Evolutionary conservation across 208 protist species (phyloP), one percentile per base, ranked within the genome.

Genomic region (Paratrypanosoma confusum): DNA sequence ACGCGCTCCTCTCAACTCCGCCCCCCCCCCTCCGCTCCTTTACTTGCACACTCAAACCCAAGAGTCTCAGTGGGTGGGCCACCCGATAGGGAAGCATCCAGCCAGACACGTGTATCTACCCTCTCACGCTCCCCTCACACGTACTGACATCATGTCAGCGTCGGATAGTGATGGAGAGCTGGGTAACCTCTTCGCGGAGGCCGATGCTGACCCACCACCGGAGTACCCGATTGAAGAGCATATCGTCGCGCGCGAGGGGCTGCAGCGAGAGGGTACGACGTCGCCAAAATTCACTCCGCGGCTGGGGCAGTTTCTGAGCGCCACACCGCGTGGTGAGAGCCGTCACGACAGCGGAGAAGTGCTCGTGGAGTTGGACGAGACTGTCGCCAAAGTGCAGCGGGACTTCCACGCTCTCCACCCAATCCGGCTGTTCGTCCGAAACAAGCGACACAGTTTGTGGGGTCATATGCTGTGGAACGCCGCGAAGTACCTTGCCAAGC

Each of bases 401-500:
- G n/a, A n/a, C n/a, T n/a, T n/a, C n/a, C n/a, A n/a, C n/a, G n/a
- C n/a, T n/a, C 61, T 68, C 1, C 34, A 41, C 0, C 69, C 67
- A 18, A 54, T 82, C n/a, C 39, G 39, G 7, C 71, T 88, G 11
- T 57, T 71, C 36, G 82, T 69, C 48, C 74, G 81, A 8, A 72
- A 83, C 35, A 88, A 88, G 49, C 78, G 73, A 2, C 82, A 92
- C 60, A 88, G 78, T 46, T 54, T 92, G 21, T 92, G 82, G 79
- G 82, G 82, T 7, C 82, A 92, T 48, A 67, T 63, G 24, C 50
- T 92, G 23, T 92, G 82, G 79, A 92, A 92, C 38, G 82, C 82
- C 0, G 82, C 82, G 10, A 85, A 85, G 68, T 92, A 92, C 50
- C 38, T 92, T 18, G 64, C 72, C 8, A 92, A 92, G 65, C 74